phyloP scores from a whole-genome alignment of 2,329 filamentous ascomycete genomes.

The Myriosclerotinia scirpicola region DNA sequence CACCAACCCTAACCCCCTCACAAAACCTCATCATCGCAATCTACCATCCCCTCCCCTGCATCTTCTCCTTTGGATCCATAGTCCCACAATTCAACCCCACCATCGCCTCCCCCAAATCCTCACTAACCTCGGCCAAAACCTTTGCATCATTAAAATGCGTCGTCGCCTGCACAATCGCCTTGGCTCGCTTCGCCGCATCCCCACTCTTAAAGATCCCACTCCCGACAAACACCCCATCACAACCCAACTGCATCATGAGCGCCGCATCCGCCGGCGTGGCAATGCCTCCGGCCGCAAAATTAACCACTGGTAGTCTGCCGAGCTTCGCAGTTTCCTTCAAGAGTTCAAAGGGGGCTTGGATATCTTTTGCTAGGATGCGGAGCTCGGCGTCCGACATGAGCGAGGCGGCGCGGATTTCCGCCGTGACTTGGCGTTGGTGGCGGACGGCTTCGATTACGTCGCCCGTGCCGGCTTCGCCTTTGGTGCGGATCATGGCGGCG shows the following conservation, averaged over 20 bases:
- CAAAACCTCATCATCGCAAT: background rate
- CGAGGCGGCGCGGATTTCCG: constrained; percentile 73
- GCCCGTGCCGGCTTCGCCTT: constrained; percentile 95
- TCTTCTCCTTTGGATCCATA: constrained; percentile 76
- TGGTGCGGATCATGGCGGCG: constrained; percentile 98
- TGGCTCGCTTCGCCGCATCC: constrained; percentile 83
- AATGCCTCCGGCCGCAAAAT: constrained; percentile 98
- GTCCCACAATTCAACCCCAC: constrained; percentile 85
- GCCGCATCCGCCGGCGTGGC: constrained; percentile 97
- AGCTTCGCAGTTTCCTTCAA: constrained; percentile 85
- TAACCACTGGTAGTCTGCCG: constrained; percentile 88
- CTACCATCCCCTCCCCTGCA: constrained; percentile 85
- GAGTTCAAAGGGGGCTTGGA: constrained; percentile 75
- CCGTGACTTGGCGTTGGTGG: constrained; percentile 89
- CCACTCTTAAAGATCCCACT: constrained; percentile 97
- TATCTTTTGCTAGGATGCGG: constrained; percentile 75
- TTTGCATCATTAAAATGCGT: constrained; percentile 86
- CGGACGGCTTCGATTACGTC: constrained; percentile 95
- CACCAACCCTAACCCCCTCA: too few species aligned
- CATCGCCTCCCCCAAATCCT: constrained; percentile 95
- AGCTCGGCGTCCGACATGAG: constrained; percentile 69
- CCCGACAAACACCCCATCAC: constrained; percentile 96
- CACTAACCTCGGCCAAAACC: constrained; percentile 82
- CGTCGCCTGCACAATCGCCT: constrained; percentile 90
- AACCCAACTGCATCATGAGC: constrained; percentile 98